Evolutionary conservation across 1,284 basidiomycete species (phyloP).

Genomic region (Sanghuangporus weigelae): DNA sequence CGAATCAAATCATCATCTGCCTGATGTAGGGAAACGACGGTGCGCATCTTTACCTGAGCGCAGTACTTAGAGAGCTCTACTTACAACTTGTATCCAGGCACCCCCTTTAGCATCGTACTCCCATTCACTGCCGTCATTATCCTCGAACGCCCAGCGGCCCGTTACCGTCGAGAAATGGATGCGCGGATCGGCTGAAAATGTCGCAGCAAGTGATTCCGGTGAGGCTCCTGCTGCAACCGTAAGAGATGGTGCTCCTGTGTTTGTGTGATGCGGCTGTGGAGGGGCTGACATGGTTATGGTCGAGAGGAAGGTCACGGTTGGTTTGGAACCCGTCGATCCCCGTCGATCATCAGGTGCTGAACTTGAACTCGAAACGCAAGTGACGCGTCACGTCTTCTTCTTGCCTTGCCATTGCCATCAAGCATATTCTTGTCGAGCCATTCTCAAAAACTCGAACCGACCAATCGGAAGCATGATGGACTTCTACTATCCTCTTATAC

Average conservation of each 20-base stretch:
- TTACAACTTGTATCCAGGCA: constrained; percentile 79
- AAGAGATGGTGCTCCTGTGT: constrained; percentile 1
- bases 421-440: not conserved
- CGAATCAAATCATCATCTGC: constrained; percentile 78
- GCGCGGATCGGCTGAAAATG: constrained; percentile 73
- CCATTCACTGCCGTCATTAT: constrained; percentile 81
- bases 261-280: not conserved
- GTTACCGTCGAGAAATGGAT: constrained; percentile 76
- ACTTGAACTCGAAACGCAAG: not conserved
- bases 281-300: constrained; percentile 1
- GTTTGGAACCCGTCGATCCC: constrained; percentile 1
- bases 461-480: constrained; percentile 24
- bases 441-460: not conserved
- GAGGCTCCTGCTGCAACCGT: constrained; percentile 43
- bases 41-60: constrained; percentile 1
- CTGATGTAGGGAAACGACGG: constrained; percentile 31
- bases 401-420: not conserved
- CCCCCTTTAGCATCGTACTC: constrained; percentile 80
- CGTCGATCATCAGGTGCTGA: not conserved
- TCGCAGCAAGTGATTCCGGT: constrained; percentile 49
- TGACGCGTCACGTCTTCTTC: constrained; percentile 3
- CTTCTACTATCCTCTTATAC: constrained; percentile 28
- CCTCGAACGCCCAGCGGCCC: constrained; percentile 84
- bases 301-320: not conserved
- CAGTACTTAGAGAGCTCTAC: constrained; percentile 26